A percentile compares a stretch with the other conserved stretches of the same genome.
Conservation (phyloP, 768 basidiomycete genomes). For the Termitomyces sp. region DNA sequence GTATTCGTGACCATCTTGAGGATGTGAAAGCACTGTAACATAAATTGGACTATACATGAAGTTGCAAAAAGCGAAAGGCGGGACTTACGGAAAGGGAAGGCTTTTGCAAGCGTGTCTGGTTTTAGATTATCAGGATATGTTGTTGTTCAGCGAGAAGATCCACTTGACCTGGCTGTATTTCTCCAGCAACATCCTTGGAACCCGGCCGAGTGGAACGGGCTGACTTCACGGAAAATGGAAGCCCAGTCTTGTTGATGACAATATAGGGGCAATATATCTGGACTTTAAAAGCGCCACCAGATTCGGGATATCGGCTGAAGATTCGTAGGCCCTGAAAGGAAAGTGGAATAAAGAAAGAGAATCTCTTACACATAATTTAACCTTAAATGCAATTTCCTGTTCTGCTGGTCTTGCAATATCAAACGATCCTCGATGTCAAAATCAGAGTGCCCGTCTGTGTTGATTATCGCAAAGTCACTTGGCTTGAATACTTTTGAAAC, state of each 20-base stretch:
- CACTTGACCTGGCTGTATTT: slow-evolving; percentile 52
- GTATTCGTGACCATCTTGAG: slow-evolving; percentile 78
- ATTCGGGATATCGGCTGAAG: slow-evolving; percentile 69
- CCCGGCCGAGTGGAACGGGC: slow-evolving; percentile 56
- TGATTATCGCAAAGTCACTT: slow-evolving; percentile 97
- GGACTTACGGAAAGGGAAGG: slow-evolving; percentile 76
- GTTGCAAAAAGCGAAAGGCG: not conserved
- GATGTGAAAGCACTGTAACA: slow-evolving; percentile 76
- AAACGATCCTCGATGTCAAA: slow-evolving; percentile 76
- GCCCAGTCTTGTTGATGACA: slow-evolving; percentile 86
- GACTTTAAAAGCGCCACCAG: slow-evolving; percentile 94
- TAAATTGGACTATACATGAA: not conserved
- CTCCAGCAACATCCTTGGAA: slow-evolving; percentile 81
- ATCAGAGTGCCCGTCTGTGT: slow-evolving; percentile 86
- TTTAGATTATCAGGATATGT: not conserved
- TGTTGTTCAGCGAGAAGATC: not conserved
- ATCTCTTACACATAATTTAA: slow-evolving; percentile 86
- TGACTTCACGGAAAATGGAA: slow-evolving; percentile 74
- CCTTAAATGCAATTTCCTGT: slow-evolving; percentile 72
- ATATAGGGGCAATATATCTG: slow-evolving; percentile 92
- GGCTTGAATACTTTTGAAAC: slow-evolving; percentile 69
- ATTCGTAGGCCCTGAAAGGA: not conserved
- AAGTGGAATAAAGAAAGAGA: not conserved
- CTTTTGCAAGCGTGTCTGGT: slow-evolving; percentile 41
- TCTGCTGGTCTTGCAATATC: slow-evolving; percentile 64